Conservation (phyloP, 2,329 filamentous ascomycete species). For the Penicillium verrucosum region DNA sequence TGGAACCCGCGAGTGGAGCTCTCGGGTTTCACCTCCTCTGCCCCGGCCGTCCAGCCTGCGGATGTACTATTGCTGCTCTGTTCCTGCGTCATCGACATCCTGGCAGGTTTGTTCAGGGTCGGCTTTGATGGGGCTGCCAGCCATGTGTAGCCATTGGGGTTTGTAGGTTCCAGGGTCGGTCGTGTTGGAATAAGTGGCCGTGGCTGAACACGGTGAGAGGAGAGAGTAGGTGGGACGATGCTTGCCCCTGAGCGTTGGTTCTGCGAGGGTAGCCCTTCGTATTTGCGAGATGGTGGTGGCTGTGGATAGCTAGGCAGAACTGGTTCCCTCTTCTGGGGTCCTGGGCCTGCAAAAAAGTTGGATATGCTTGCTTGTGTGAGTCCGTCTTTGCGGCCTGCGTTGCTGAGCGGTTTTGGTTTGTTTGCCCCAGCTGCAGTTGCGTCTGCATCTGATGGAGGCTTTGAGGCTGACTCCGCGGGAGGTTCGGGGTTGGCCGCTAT, state of each 20-base stretch:
- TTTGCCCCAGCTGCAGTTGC: conserved; percentile 17
- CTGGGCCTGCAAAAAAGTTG: conserved; percentile 47
- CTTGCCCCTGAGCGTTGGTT: conserved; percentile 9
- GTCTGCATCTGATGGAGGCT: conserved; percentile 13
- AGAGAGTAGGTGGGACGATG: conserved; percentile 23
- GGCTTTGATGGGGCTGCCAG: conserved; percentile 26
- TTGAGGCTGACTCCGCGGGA: conserved; percentile 17
- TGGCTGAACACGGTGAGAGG: conserved; percentile 32
- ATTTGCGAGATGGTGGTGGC: conserved; percentile 11
- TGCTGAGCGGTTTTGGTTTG: conserved; percentile 28
- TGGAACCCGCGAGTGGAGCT: conserved; percentile 22
- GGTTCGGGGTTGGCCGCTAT: conserved; percentile 35
- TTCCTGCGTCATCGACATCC: conserved; percentile 12
- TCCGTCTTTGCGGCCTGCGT: conserved; percentile 36
- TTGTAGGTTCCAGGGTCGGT: conserved; percentile 32
- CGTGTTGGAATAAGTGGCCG: conserved; percentile 32
- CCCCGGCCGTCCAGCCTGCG: conserved; percentile 11
- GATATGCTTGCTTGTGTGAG: conserved; percentile 53
- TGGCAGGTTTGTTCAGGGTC: conserved; percentile 16
- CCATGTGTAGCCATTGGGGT: conserved; percentile 37
- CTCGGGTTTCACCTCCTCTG: conserved; percentile 27
- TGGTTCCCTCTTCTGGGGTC: conserved; percentile 17
- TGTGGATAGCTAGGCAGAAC: conserved; percentile 6
- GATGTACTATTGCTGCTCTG: conserved; percentile 4
- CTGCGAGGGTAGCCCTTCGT: conserved; percentile 8